These are phyloP conservation scores for Neopestalotiopsis sp. DNA, from an alignment of 2,329 filamentous ascomycete genomes.

Conservation along the genomic window DNA sequence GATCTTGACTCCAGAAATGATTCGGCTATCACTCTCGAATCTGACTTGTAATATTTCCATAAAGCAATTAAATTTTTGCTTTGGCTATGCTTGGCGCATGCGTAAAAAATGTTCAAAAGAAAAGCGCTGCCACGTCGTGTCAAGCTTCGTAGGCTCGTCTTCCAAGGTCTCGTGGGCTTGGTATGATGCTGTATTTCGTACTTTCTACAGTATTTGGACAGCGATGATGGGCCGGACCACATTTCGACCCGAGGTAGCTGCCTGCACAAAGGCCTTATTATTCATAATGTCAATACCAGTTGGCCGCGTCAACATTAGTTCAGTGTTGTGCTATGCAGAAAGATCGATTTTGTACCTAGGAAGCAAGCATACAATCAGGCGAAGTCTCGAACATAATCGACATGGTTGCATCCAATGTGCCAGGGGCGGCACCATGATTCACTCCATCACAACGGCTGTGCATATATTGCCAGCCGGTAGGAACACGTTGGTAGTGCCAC, in stretches of 20 bases:
- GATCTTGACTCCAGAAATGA: constrained; percentile 6
- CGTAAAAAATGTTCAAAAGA: not conserved
- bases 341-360: not conserved
- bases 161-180: not conserved
- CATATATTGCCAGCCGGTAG: not conserved
- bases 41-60: constrained; percentile 5
- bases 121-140: not conserved
- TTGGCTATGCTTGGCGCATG: not conserved
- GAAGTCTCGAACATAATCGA: not conserved
- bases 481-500: not conserved
- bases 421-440: constrained; percentile 5
- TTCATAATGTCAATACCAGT: not conserved
- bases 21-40: constrained; percentile 4
- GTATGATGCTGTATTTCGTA: not conserved
- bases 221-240: not conserved
- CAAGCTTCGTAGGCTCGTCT: not conserved
- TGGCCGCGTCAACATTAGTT: not conserved
- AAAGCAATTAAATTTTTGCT: not conserved
- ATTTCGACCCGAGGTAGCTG: not conserved
- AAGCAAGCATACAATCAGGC: not conserved
- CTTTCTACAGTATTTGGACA: not conserved
- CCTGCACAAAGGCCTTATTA: not conserved
- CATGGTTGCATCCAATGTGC: constrained; percentile 9
- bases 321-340: not conserved
- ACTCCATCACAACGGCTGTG: not conserved